Base-by-base conservation (phyloP, 805 yeast species). In the Kockiozyma suomiensis region DNA sequence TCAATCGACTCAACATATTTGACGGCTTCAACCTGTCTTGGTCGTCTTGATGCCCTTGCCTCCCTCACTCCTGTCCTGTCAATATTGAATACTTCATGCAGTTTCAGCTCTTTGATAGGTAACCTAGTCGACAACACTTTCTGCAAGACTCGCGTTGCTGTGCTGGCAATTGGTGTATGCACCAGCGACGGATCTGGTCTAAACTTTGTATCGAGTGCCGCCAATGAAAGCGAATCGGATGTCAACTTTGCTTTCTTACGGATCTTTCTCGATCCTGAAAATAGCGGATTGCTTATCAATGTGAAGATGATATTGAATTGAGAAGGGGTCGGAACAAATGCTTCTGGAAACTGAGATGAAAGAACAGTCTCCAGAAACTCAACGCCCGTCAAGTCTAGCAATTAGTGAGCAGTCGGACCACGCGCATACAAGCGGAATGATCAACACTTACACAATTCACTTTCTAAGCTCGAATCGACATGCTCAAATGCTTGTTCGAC, bases 281-380 rank as follows among this genome's bases (percentile, higher is more conserved):
- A 62, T 30, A 52, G 28, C 5, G 66, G 66, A 33, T 62, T 33
- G 35, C 60, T 59, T n/a, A 50, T 40, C 21, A 62, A 21, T 15
- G 66, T 62, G 28, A 62, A 49, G 7, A 62, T 53, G 10, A 47
- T 25, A 17, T 45, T 35, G 17, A 62, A 40, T 23, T 62, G 66
- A 5, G 32, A 26, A 3, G 66, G 45, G 10, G 59, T 51, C 4
- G 66, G 66, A 12, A 30, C 35, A 32, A 56, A 52, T 4, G 48
- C 37, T 49, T 59, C 59, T 8, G 65, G 61, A 30, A 56, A 60
- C 8, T 54, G 57, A 7, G 66, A 41, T 13, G 58, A 26, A 25
- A 56, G 35, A 4, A 60, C 25, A 7, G 49, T 28, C 33, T 56
- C 62, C 28, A 62, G 33, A 46, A 61, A 62, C 42, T 37, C 15